phyloP scores from a whole-genome alignment of 2,329 filamentous ascomycete genomes.

The Colletotrichum trifolii region DNA sequence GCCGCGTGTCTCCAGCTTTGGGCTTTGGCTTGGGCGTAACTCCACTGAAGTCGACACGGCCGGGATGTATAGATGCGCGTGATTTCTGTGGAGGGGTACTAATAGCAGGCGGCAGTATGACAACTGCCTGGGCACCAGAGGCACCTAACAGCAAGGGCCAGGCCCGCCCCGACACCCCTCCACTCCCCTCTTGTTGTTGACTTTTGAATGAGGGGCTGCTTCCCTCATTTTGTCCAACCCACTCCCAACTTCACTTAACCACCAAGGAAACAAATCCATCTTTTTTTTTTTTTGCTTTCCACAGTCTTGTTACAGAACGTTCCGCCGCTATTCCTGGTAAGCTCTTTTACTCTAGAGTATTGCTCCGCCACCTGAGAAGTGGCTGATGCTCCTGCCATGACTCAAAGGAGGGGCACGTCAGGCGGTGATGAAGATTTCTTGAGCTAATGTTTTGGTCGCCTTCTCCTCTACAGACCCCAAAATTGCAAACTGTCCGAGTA shows the following conservation, averaged over 20 bases:
- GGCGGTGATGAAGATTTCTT: constrained; percentile 22
- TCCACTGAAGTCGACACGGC: constrained; percentile 17
- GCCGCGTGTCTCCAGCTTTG: constrained; percentile 27
- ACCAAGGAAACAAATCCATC: constrained; percentile 32
- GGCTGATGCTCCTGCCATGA: constrained; percentile 2
- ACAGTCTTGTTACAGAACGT: constrained; percentile 32
- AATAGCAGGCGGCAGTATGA: constrained; percentile 14
- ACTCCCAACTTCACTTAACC: constrained; percentile 36
- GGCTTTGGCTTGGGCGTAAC: constrained; percentile 22
- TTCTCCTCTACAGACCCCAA: constrained; percentile 22
- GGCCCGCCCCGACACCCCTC: constrained; percentile 22
- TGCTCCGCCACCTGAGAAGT: constrained; percentile 18
- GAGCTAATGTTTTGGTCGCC: constrained; percentile 23
- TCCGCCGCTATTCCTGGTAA: constrained; percentile 31
- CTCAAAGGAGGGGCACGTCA: constrained; percentile 32
- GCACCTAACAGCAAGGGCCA: constrained; percentile 36
- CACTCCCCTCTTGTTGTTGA: constrained; percentile 37
- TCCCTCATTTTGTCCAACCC: constrained; percentile 37
- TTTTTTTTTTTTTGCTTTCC: constrained; percentile 30
- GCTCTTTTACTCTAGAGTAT: neutral
- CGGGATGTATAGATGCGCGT: constrained; percentile 5
- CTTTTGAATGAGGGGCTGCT: constrained; percentile 39
- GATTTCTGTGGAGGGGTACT: constrained; percentile 18
- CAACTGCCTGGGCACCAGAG: constrained; percentile 31
- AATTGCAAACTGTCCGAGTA: constrained; percentile 11